phyloP scores from a whole-genome alignment of 1,284 basidiomycete genomes.

The Ganoderma multipileum region DNA sequence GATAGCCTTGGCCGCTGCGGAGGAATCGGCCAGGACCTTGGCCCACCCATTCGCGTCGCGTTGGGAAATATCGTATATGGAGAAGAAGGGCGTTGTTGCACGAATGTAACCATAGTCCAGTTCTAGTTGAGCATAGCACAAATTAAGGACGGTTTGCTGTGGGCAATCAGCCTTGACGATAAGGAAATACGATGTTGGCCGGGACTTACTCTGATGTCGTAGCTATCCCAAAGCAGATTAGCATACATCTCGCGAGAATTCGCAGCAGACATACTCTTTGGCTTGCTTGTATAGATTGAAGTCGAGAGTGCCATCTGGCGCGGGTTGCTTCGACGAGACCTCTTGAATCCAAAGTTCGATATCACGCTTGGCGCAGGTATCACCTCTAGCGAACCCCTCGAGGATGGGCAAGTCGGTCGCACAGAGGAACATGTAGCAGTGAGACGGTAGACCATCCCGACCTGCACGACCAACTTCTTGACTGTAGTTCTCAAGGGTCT shows the following conservation, averaged over 20 bases:
- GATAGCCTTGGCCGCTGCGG: slow-evolving; percentile 45
- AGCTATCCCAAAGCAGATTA: slow-evolving; percentile 33
- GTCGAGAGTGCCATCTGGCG: slow-evolving; percentile 46
- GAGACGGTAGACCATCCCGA: slow-evolving; percentile 68
- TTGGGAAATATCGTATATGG: slow-evolving; percentile 49
- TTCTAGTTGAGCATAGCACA: slow-evolving; percentile 58
- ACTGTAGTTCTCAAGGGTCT: slow-evolving; percentile 70
- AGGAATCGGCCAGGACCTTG: slow-evolving; percentile 44
- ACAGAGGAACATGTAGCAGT: slow-evolving; percentile 62
- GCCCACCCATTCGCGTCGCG: slow-evolving; percentile 36
- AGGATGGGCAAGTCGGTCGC: slow-evolving; percentile 49
- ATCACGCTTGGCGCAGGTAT: slow-evolving; percentile 49
- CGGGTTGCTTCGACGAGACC: slow-evolving; percentile 45
- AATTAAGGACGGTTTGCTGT: slow-evolving; percentile 51
- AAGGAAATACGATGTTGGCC: background rate
- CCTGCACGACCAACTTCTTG: slow-evolving; percentile 84
- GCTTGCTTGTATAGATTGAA: slow-evolving; percentile 53
- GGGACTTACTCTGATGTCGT: slow-evolving; percentile 48
- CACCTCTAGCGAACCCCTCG: slow-evolving; percentile 54
- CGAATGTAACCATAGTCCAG: slow-evolving; percentile 53
- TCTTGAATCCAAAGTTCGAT: slow-evolving; percentile 51
- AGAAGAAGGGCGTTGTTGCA: slow-evolving; percentile 54
- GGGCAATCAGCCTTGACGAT: slow-evolving; percentile 5
- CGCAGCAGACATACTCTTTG: slow-evolving; percentile 41
- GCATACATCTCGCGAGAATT: background rate